Evolutionary conservation across 106 monocot genomes (phyloP), one percentile per base, ranked within the genome.

Genomic region (Platanthera zijinensis): DNA sequence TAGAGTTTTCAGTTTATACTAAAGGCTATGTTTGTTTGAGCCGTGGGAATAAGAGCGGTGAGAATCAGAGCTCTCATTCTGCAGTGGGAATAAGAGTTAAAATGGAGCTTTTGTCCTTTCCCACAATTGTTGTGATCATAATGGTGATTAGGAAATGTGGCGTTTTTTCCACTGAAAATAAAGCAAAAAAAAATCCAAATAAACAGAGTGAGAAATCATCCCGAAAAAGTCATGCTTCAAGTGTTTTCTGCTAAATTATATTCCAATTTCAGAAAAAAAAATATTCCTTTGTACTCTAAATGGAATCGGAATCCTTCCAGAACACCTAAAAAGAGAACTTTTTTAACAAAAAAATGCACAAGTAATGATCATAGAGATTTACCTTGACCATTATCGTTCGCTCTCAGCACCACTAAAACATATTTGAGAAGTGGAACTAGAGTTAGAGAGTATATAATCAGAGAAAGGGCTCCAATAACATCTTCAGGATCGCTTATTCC

Each of bases 361-460:
- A 10, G 2, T 14, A 9, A 62, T 19, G 61, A 62, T 62, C 52
- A 17, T 48, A 70, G 48, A 17, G 15, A 19, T 75, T 82, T 77
- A 90, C 90, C 90, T 63, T 88, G 87, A 76, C 90, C 90, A 71
- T 88, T 84, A 67, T 91, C 90, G 73, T 86, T 91, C 48, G 90
- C 90, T 28, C 86, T 81, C 75, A 91, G 56, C 46, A 91, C 90
- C 5, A 91, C 50, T 45, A 87, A 82, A 12, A 91, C 87, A 73
- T 91, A 91, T 74, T 91, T 91, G 69, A 91, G 75, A 10, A 91
- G 88, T 8, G 85, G 85, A 39, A 91, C 47, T 69, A 88, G 82
- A 67, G 82, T 86, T 1, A 91, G 62, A 18, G 90, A 82, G 79
- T 91, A 91, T 56, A 91, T 88, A 64, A 91, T 88, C 69, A 91